A percentile compares a stretch with the other conserved stretches of the same genome.
Evolutionary conservation across 2,329 filamentous ascomycete genomes (phyloP).

Genomic region (Xylariaceae sp.): DNA sequence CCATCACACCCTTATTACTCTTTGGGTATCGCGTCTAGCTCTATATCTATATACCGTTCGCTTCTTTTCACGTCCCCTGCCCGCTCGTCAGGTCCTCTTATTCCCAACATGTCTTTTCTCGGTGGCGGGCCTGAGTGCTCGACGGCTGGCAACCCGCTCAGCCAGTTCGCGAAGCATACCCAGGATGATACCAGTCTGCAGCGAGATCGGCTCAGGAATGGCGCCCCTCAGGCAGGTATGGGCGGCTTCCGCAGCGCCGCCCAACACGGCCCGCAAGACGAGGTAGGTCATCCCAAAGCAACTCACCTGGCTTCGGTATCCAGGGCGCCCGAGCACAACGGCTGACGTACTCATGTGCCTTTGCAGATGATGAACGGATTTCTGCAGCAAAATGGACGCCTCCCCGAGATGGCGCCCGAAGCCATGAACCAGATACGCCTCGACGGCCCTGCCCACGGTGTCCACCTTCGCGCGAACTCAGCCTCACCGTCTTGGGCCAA

Average conservation of each 20-base stretch:
- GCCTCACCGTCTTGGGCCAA: constrained; percentile 52
- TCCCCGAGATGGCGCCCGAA: constrained; percentile 51
- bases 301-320: not conserved
- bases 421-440: constrained; percentile 40
- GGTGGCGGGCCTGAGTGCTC: constrained; percentile 88
- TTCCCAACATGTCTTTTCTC: constrained; percentile 81
- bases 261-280: constrained; percentile 68
- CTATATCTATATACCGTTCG: constrained; percentile 6
- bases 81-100: not conserved
- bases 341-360: not conserved
- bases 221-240: constrained; percentile 64
- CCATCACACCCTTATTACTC: not conserved
- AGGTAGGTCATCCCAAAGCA: constrained; percentile 40
- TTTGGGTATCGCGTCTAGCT: not conserved
- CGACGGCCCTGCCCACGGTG: constrained; percentile 42
- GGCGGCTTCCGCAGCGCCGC: constrained; percentile 73
- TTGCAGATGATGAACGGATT: constrained; percentile 88
- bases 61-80: constrained; percentile 4
- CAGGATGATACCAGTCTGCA: constrained; percentile 95
- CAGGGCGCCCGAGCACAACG: not conserved
- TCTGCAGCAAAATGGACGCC: constrained; percentile 68
- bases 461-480: constrained; percentile 49
- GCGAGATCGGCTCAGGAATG: constrained; percentile 78
- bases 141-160: constrained; percentile 89
- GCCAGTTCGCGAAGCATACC: constrained; percentile 95